Evolutionary conservation across 352 stramenopile genomes (phyloP), one percentile per base, ranked within the genome.

Genomic region (Phytophthora pluvialis): DNA sequence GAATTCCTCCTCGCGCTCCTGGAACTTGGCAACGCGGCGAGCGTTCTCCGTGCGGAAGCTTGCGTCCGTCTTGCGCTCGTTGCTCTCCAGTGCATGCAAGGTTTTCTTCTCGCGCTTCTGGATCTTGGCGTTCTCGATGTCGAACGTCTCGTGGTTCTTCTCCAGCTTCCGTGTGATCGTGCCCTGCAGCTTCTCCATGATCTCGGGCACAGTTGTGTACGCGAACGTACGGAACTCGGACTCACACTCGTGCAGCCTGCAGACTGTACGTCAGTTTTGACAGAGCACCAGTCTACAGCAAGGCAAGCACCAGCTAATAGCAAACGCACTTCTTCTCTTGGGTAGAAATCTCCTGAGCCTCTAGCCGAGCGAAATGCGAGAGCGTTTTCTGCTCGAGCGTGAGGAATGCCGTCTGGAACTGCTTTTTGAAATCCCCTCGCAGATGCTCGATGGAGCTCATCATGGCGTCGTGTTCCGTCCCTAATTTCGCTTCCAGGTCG

Each of bases 41-140:
- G 74, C 72, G 10, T 78, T 79, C 65, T 97, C 89, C n/a, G 86
- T 89, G 4, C 56, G 47, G 51, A 97, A 95, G 33, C 69, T 80
- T 18, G 76, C 52, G 5, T 71, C 70, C 0, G 86, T 92, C 33
- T 78, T 75, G 40, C 62, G 71, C 52, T 95, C 83, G 50, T 91
- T 90, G 31, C 44, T 71, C 43, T 89, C 79, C 50, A 97, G 79
- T 29, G 78, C 65, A 15, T 72, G 46, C n/a, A 86, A 61, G 12
- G 92, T 94, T 72, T 98, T 97, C 67, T 88, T 83, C 65, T 97
- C 91, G 35, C 90, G 85, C 71, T 97, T 97, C 38, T 86, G 74
- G 25, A 95, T 93, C 73, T 97, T 98, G 54, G 91, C 86, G 67
- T 97, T 97, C 53, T 98, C 91, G 47, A 97, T 97, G 68, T 97